Conservation (phyloP, 441 rosid species). For the Populus hybrid region DNA sequence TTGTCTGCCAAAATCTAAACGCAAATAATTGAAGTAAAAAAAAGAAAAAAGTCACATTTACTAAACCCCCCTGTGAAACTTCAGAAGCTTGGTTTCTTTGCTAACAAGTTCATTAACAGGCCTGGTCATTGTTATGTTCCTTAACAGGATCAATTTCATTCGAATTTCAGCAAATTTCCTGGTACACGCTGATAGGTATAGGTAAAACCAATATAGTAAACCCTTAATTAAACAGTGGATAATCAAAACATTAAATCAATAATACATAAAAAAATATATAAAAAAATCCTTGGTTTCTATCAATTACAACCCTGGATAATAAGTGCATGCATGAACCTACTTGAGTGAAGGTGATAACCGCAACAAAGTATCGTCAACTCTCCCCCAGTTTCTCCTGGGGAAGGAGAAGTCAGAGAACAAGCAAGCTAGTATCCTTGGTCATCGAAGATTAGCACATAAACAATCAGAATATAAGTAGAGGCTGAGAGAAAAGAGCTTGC, state of each 20-base stretch:
- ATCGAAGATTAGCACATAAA: background rate
- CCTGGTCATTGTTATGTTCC: background rate
- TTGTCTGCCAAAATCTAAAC: background rate
- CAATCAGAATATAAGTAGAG: background rate
- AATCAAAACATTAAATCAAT: background rate
- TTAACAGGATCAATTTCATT: background rate
- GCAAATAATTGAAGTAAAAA: background rate
- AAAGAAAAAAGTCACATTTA: too few relatives aligned
- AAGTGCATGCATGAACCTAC: background rate
- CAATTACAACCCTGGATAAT: background rate
- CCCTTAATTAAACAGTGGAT: background rate
- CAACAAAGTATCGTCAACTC: background rate
- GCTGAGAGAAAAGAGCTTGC: conserved; percentile 5
- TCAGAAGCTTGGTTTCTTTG: background rate
- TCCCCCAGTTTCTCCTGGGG: conserved; percentile 1
- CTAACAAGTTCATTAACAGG: background rate
- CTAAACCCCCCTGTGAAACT: background rate
- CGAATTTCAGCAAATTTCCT: background rate
- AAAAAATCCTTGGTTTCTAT: background rate
- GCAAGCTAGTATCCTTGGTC: background rate
- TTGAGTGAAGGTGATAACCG: background rate
- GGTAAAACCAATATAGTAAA: background rate
- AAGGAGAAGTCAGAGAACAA: background rate
- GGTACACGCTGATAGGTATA: too few relatives aligned
- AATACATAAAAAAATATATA: background rate